phyloP scores from a whole-genome alignment of 192 early-diverging fungal species.

The Backusella tuberculispora region DNA sequence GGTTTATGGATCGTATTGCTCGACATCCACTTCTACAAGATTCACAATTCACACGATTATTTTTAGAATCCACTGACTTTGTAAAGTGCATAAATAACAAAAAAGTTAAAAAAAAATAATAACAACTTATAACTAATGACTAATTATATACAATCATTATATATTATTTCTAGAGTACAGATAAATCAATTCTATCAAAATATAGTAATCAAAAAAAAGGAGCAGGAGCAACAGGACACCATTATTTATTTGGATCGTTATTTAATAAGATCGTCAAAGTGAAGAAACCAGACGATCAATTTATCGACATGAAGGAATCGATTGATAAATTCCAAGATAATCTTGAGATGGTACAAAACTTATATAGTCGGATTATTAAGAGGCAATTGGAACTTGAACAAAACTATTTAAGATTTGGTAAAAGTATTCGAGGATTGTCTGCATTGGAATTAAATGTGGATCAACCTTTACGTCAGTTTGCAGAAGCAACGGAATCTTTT shows the following conservation, averaged over 20 bases:
- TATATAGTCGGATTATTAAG: slow-evolving; percentile 75
- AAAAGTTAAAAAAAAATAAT: not conserved
- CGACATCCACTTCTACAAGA: slow-evolving; percentile 82
- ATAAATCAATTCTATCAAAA: slow-evolving; percentile 10
- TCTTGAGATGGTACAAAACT: slow-evolving; percentile 81
- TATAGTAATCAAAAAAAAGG: not conserved
- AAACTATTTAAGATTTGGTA: slow-evolving; percentile 79
- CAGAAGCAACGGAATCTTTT: slow-evolving; percentile 73
- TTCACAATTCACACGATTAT: slow-evolving; percentile 72
- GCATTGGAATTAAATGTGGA: slow-evolving; percentile 87
- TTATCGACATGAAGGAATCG: slow-evolving; percentile 80
- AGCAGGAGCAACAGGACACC: too few relatives aligned
- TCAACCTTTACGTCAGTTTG: slow-evolving; percentile 75
- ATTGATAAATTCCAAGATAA: slow-evolving; percentile 89
- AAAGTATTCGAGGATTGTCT: slow-evolving; percentile 74
- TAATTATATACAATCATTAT: not conserved
- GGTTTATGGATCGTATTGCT: slow-evolving; percentile 82
- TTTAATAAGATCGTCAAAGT: slow-evolving; percentile 90
- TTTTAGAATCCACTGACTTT: slow-evolving; percentile 86
- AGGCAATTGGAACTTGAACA: slow-evolving; percentile 76
- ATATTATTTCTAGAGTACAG: not conserved
- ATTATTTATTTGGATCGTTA: slow-evolving; percentile 76
- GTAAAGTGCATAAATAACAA: slow-evolving; percentile 25
- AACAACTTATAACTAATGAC: not conserved
- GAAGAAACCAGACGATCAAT: slow-evolving; percentile 85